Evolutionary conservation across 2,329 filamentous ascomycete genomes (phyloP).

Genomic region (Aspergillus novoparasiticus): DNA sequence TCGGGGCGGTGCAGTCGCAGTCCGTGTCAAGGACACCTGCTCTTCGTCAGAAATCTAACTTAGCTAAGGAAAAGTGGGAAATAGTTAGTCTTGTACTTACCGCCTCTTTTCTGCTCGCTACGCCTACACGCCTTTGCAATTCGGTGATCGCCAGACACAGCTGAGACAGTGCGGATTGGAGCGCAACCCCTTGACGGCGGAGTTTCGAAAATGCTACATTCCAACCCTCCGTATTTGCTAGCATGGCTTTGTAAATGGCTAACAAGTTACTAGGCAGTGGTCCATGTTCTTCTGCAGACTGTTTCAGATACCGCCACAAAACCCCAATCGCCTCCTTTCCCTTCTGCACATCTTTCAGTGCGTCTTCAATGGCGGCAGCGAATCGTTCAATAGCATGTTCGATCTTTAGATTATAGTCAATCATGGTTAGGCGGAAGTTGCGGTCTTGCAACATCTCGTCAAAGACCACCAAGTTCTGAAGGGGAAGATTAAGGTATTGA

Average conservation of each 20-base stretch:
- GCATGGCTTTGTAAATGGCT: slow-evolving; percentile 86
- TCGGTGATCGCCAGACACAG: slow-evolving; percentile 78
- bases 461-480: slow-evolving; percentile 80
- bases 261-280: slow-evolving; percentile 62
- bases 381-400: slow-evolving; percentile 86
- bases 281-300: slow-evolving; percentile 64
- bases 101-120: slow-evolving; percentile 73
- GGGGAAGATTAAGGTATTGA: slow-evolving; percentile 76
- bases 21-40: slow-evolving; percentile 27
- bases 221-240: slow-evolving; percentile 91
- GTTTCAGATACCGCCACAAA: slow-evolving; percentile 73
- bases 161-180: slow-evolving; percentile 71
- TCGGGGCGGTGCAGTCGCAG: slow-evolving; percentile 14
- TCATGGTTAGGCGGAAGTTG: slow-evolving; percentile 76
- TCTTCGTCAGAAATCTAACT: not conserved
- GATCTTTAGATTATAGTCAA: slow-evolving; percentile 87
- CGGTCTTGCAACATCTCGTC: slow-evolving; percentile 86
- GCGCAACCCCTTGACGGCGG: slow-evolving; percentile 69
- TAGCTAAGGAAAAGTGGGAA: not conserved
- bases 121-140: slow-evolving; percentile 81
- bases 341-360: slow-evolving; percentile 75
- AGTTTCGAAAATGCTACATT: slow-evolving; percentile 76
- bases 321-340: slow-evolving; percentile 75
- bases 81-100: slow-evolving; percentile 54
- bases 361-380: slow-evolving; percentile 72